Evolutionary conservation across 1,284 basidiomycete species (phyloP).

Genomic region (Moesziomyces sp.): DNA sequence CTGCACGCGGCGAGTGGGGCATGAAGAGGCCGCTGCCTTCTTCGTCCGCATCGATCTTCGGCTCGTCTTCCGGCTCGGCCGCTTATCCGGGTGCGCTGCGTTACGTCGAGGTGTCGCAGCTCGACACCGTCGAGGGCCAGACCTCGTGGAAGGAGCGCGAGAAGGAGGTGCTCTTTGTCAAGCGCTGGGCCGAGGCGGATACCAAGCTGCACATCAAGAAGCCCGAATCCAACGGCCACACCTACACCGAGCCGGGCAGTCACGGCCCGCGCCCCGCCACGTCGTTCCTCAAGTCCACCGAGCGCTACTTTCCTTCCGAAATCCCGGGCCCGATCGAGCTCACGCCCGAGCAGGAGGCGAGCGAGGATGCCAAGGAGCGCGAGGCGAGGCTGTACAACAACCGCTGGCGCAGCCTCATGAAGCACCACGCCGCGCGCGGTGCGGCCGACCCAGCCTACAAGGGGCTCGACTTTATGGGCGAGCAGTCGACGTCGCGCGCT

Average conservation of each 20-base stretch:
- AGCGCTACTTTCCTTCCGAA: conserved; percentile 45
- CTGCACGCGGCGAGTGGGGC: conserved; percentile 62
- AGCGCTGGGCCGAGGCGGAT: conserved; percentile 56
- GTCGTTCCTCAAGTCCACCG: conserved; percentile 37
- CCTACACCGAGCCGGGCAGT: conserved; percentile 20
- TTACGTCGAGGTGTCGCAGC: conserved; percentile 48
- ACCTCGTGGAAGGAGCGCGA: conserved; percentile 60
- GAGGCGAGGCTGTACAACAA: conserved; percentile 40
- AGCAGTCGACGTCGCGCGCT: conserved; percentile 25
- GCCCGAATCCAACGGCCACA: conserved; percentile 14
- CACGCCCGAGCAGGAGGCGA: conserved; percentile 27
- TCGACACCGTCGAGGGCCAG: conserved; percentile 57
- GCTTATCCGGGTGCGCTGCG: conserved; percentile 51
- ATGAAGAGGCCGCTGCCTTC: conserved; percentile 61
- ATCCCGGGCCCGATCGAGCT: conserved; percentile 33
- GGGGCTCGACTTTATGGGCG: conserved; percentile 42
- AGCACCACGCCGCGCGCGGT: conserved; percentile 38
- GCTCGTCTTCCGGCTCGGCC: conserved; percentile 49
- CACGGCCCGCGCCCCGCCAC: conserved; percentile 42
- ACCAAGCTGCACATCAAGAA: conserved; percentile 43
- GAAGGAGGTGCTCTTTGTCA: conserved; percentile 56
- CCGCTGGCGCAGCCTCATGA: conserved; percentile 32
- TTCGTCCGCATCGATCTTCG: conserved; percentile 40
- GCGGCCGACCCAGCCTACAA: conserved; percentile 43
- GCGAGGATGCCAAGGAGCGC: conserved; percentile 18